phyloP scores from a whole-genome alignment of 169 alveolate genomes.

The Plasmodium cynomolgi region DNA sequence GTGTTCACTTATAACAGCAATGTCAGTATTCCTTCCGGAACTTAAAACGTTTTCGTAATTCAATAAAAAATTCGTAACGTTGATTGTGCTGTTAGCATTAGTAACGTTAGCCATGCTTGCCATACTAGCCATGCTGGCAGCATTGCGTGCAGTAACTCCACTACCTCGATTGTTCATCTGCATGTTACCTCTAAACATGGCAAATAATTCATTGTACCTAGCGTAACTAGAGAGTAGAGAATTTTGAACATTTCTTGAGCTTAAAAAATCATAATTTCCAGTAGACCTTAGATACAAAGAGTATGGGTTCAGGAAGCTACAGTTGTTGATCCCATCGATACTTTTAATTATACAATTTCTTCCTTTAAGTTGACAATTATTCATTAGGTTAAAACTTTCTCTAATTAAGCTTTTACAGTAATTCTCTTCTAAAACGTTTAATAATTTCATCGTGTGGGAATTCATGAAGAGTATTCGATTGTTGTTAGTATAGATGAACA shows the following conservation, averaged over 20 bases:
- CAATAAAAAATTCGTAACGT: background rate
- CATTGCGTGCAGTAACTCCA: background rate
- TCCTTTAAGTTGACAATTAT: conserved; percentile 48
- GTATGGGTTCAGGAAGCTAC: conserved; percentile 43
- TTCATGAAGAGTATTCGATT: conserved; percentile 55
- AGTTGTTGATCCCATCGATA: conserved; percentile 22
- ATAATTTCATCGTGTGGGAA: conserved; percentile 4
- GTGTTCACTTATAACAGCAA: conserved; percentile 52
- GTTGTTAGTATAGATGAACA: conserved; percentile 30
- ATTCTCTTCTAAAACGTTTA: conserved; percentile 39
- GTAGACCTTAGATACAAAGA: conserved; percentile 50
- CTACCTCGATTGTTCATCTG: background rate
- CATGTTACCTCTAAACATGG: conserved; percentile 43
- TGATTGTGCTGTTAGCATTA: background rate
- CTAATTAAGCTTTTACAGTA: conserved; percentile 41
- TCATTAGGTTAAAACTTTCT: conserved; percentile 52
- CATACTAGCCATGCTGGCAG: background rate
- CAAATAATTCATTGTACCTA: conserved; percentile 62
- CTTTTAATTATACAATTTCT: conserved; percentile 65
- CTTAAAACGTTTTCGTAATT: conserved; percentile 22
- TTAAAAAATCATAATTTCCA: conserved; percentile 37
- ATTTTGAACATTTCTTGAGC: conserved; percentile 19
- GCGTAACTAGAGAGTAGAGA: conserved; percentile 38
- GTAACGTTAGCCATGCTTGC: background rate
- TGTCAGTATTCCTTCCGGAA: conserved; percentile 36